Percentiles rank a stretch among this genome's conserved stretches.
These are phyloP conservation scores for Diaporthe capsici DNA, from an alignment of 2,329 filamentous ascomycete species.

Conservation along the genomic window DNA sequence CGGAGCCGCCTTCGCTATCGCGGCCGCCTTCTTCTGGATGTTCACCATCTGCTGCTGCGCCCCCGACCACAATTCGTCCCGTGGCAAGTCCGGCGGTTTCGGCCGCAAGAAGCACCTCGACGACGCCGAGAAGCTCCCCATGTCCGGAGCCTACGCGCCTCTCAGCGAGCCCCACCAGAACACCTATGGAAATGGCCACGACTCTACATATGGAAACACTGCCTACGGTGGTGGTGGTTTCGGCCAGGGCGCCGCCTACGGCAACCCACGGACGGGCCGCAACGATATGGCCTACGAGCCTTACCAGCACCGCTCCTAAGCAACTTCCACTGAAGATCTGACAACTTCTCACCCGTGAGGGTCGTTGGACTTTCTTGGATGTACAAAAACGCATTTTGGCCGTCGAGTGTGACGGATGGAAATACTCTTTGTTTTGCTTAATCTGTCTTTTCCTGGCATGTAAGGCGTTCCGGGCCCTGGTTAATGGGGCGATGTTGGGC, in stretches of 20 bases:
- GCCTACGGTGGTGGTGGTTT: conserved; percentile 21
- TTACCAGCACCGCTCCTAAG: conserved; percentile 70
- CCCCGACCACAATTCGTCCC: conserved; percentile 62
- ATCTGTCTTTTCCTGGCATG: conserved; percentile 35
- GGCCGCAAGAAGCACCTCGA: conserved; percentile 49
- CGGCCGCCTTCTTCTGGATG: conserved; percentile 88
- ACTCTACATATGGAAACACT: conserved; percentile 15
- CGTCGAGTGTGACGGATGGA: conserved; percentile 6
- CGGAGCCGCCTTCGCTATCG: conserved; percentile 81
- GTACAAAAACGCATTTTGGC: conserved; percentile 3
- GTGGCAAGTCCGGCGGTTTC: conserved; percentile 44
- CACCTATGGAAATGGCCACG: conserved; percentile 10
- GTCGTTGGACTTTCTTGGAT: background rate
- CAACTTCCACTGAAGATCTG: background rate
- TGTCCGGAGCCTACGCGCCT: conserved; percentile 62
- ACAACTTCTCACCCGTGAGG: background rate
- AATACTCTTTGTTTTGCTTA: background rate
- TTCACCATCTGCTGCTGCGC: conserved; percentile 93
- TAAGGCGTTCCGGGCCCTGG: conserved; percentile 38
- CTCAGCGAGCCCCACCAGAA: conserved; percentile 56
- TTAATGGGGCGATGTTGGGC: background rate
- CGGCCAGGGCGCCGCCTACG: conserved; percentile 1
- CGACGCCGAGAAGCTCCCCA: conserved; percentile 62
- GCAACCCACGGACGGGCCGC: conserved; percentile 23
- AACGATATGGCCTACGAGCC: conserved; percentile 73